Percentiles rank a stretch among this genome's conserved stretches.
Evolutionary conservation across 1,139 yeast species (phyloP).

Genomic region (Geotrichum reessii): DNA sequence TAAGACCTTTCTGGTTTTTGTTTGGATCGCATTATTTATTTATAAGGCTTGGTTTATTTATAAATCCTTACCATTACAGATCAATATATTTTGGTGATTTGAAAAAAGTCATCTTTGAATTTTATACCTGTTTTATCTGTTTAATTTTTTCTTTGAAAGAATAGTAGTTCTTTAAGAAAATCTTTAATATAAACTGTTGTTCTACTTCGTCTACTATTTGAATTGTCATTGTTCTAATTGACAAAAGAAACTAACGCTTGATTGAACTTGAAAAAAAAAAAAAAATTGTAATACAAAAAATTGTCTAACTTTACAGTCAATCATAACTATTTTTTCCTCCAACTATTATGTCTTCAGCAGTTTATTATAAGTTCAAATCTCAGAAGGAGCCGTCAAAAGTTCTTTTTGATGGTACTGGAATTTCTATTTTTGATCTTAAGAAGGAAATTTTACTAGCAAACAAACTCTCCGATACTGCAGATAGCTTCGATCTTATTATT

Average conservation of each 20-base stretch:
- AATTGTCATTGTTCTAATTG: background rate
- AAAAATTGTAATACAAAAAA: background rate
- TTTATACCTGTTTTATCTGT: background rate
- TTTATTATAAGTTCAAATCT: constrained; percentile 80
- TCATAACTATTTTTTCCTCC: background rate
- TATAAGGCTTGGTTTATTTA: background rate
- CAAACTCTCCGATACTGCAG: constrained; percentile 76
- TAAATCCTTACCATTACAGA: background rate
- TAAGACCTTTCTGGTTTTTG: background rate
- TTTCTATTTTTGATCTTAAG: constrained; percentile 89
- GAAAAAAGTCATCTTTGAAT: background rate
- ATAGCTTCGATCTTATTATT: constrained; percentile 62
- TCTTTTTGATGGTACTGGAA: constrained; percentile 92
- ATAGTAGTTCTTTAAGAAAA: background rate
- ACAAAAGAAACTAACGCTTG: background rate
- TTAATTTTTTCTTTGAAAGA: constrained; percentile 1
- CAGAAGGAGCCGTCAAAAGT: constrained; percentile 77
- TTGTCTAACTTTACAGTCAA: constrained; percentile 3
- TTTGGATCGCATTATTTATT: background rate
- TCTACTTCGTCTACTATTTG: background rate
- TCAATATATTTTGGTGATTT: background rate
- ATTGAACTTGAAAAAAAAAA: constrained; percentile 1
- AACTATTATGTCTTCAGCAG: constrained; percentile 71
- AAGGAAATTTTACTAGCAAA: constrained; percentile 81
- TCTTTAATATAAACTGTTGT: constrained; percentile 1